These are phyloP conservation scores for Sphaerulina populicola DNA, from an alignment of 2,329 filamentous ascomycete genomes.

Conservation along the genomic window DNA sequence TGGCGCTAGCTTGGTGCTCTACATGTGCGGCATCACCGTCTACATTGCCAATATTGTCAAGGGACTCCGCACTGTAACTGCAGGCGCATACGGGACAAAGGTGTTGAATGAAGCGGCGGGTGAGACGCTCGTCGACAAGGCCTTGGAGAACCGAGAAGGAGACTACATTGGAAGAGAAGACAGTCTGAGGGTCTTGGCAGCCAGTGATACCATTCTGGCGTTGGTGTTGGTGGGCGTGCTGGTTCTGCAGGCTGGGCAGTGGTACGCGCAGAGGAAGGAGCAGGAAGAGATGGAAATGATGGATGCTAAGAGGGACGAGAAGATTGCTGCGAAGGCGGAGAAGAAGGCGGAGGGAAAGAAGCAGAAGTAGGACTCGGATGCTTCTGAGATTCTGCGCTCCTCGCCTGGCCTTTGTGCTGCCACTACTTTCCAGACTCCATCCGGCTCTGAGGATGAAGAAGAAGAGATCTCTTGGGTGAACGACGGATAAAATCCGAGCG, in stretches of 20 bases:
- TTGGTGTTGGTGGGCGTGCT: constrained; percentile 85
- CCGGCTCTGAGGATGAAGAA: too few relatives aligned
- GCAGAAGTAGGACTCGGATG: constrained; percentile 14
- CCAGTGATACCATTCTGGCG: constrained; percentile 92
- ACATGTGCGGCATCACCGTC: constrained; percentile 79
- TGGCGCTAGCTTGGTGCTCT: constrained; percentile 61
- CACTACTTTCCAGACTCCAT: too few relatives aligned
- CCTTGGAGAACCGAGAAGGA: constrained; percentile 40
- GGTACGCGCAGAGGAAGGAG: constrained; percentile 96
- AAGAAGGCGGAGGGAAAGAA: constrained; percentile 31
- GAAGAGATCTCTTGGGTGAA: too few relatives aligned
- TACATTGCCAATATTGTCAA: constrained; percentile 97
- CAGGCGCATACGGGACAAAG: constrained; percentile 55
- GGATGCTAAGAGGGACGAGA: constrained; percentile 47
- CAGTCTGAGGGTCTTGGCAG: constrained; percentile 78
- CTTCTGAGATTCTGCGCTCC: not conserved
- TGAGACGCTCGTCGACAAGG: constrained; percentile 30
- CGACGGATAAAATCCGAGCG: too few relatives aligned
- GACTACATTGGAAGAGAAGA: constrained; percentile 77
- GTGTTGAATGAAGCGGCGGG: constrained; percentile 30
- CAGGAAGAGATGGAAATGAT: constrained; percentile 65
- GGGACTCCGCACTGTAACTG: constrained; percentile 74
- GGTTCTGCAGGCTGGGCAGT: constrained; percentile 90
- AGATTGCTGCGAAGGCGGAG: constrained; percentile 33
- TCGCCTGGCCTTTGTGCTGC: too few relatives aligned